These are phyloP conservation scores for Corniculantispora saksenae DNA, from an alignment of 2,329 filamentous ascomycete species.

Conservation along the genomic window DNA sequence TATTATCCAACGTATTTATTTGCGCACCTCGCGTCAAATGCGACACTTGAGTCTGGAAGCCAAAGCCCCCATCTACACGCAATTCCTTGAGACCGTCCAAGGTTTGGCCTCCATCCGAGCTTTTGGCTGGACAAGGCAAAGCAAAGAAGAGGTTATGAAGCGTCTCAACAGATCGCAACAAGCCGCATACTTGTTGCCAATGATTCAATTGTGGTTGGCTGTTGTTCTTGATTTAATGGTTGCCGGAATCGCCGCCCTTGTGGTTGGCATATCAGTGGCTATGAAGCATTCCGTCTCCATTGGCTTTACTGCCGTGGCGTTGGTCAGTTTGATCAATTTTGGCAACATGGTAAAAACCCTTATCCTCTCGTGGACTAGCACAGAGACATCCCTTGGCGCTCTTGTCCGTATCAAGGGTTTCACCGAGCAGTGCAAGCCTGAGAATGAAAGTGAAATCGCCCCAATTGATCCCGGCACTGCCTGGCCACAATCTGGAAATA, in stretches of 20 bases:
- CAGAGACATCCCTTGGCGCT: constrained; percentile 5
- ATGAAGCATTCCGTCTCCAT: background rate
- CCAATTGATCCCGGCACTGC: background rate
- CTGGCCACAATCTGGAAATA: background rate
- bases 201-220: constrained; percentile 48
- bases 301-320: constrained; percentile 2
- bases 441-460: background rate
- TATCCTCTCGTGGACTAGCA: background rate
- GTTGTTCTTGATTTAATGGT: constrained; percentile 42
- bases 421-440: background rate
- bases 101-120: constrained; percentile 27
- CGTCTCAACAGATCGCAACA: constrained; percentile 11
- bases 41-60: constrained; percentile 55
- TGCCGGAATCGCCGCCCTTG: background rate
- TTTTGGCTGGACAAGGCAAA: constrained; percentile 23
- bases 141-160: background rate
- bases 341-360: background rate
- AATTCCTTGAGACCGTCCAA: constrained; percentile 37
- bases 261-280: background rate
- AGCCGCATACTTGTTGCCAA: constrained; percentile 38
- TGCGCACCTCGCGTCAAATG: constrained; percentile 56
- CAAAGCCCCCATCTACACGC: constrained; percentile 45
- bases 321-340: background rate
- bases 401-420: background rate
- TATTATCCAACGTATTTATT: constrained; percentile 25